A percentile compares a stretch with the other conserved stretches of the same genome.
Evolutionary conservation across 179 eudicot genomes (phyloP).

Genomic region (Drosera spatulata): DNA sequence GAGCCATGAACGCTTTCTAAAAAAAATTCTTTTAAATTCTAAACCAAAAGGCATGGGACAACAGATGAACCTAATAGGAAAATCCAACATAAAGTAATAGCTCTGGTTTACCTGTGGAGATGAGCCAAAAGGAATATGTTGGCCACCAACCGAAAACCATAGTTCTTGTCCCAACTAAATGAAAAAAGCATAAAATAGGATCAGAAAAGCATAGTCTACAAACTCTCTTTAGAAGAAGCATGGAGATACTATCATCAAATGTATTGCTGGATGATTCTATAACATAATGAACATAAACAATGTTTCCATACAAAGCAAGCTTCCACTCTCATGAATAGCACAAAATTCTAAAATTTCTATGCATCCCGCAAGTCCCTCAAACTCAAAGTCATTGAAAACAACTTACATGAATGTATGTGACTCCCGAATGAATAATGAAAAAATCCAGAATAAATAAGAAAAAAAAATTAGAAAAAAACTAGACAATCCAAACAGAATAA

Average conservation of each 20-base stretch:
- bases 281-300: not conserved
- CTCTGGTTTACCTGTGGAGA: conserved; percentile 65
- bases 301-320: not conserved
- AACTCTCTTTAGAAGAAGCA: not conserved
- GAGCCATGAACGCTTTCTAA: too few relatives aligned
- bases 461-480: too few relatives aligned
- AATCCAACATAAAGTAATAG: not conserved
- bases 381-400: too few relatives aligned
- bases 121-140: conserved; percentile 91
- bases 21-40: too few relatives aligned
- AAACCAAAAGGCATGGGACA: too few relatives aligned
- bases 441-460: not conserved
- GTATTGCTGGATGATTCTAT: not conserved
- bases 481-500: too few relatives aligned
- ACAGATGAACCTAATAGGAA: too few relatives aligned
- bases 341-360: too few relatives aligned
- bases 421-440: too few relatives aligned
- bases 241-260: not conserved
- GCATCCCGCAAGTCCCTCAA: too few relatives aligned
- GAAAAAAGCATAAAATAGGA: conserved; percentile 7
- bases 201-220: conserved; percentile 2
- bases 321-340: not conserved
- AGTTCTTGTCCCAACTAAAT: conserved; percentile 79
- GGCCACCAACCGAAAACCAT: conserved; percentile 78
- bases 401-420: too few relatives aligned